A percentile compares a stretch with the other conserved stretches of the same genome.
Evolutionary conservation across 352 stramenopile genomes (phyloP).

Genomic region (Elongisporangium prolatum): DNA sequence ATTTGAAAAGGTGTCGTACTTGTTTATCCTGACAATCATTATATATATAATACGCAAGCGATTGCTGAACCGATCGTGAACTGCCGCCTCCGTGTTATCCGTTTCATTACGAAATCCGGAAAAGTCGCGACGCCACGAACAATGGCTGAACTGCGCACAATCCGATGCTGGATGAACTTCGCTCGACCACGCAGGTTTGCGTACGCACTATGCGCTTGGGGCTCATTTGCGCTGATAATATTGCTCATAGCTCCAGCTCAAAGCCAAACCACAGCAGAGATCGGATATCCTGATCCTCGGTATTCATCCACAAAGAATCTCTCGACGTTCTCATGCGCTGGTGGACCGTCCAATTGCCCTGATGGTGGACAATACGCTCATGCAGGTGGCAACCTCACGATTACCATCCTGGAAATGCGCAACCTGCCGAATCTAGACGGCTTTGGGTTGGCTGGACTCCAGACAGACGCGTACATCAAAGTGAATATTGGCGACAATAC

Average conservation of each 20-base stretch:
- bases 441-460: slow-evolving; percentile 53
- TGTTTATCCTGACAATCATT: neutral
- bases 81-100: neutral
- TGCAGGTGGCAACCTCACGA: slow-evolving; percentile 83
- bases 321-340: slow-evolving; percentile 69
- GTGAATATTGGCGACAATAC: slow-evolving; percentile 71
- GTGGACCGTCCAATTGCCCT: slow-evolving; percentile 59
- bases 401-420: slow-evolving; percentile 80
- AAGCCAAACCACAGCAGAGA: slow-evolving; percentile 49
- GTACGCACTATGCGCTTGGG: neutral
- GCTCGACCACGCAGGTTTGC: neutral
- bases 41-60: neutral
- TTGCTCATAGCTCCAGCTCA: neutral
- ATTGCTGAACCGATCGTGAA: neutral
- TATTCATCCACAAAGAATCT: slow-evolving; percentile 48
- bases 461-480: slow-evolving; percentile 78
- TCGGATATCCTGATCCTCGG: slow-evolving; percentile 59
- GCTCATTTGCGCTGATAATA: neutral
- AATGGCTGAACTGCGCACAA: neutral
- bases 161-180: neutral
- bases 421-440: slow-evolving; percentile 83
- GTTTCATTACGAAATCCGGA: neutral
- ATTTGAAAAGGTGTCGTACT: neutral
- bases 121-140: neutral
- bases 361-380: slow-evolving; percentile 61